Conservation (phyloP, 2,329 filamentous ascomycete genomes). For the Atkinsonella hypoxylon region DNA sequence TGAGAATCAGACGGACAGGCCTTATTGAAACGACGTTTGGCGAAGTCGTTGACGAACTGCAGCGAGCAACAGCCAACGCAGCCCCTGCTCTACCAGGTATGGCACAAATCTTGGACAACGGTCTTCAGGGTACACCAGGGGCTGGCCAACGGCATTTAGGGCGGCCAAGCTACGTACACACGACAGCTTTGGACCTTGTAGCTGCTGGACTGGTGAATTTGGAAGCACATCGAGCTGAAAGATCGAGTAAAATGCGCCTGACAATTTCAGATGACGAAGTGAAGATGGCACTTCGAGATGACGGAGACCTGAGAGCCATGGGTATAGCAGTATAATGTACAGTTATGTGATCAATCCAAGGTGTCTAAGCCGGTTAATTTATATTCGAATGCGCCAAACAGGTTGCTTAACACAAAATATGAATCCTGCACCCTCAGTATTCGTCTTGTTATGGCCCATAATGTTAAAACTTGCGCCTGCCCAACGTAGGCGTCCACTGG, state of each 20-base stretch:
- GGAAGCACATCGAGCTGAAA: slow-evolving; percentile 68
- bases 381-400: not conserved
- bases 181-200: slow-evolving; percentile 69
- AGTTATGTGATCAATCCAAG: slow-evolving; percentile 11
- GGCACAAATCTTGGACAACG: slow-evolving; percentile 22
- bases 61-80: slow-evolving; percentile 23
- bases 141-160: slow-evolving; percentile 18
- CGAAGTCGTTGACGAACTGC: slow-evolving; percentile 73
- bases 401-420: not conserved
- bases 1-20: slow-evolving; percentile 69
- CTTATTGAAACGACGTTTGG: slow-evolving; percentile 79
- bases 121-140: slow-evolving; percentile 16
- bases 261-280: slow-evolving; percentile 87
- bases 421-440: not conserved
- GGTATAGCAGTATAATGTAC: slow-evolving; percentile 40
- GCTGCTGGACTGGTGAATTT: slow-evolving; percentile 81
- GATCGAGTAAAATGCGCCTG: slow-evolving; percentile 76
- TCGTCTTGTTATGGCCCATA: not conserved
- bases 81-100: slow-evolving; percentile 24
- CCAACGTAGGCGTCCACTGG: slow-evolving; percentile 78
- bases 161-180: slow-evolving; percentile 38
- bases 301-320: slow-evolving; percentile 72
- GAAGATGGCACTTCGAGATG: slow-evolving; percentile 74
- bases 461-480: slow-evolving; percentile 58
- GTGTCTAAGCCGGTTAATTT: slow-evolving; percentile 2